Evolutionary conservation across 768 basidiomycete species (phyloP).

Genomic region (Chlorophyllum brunneum): DNA sequence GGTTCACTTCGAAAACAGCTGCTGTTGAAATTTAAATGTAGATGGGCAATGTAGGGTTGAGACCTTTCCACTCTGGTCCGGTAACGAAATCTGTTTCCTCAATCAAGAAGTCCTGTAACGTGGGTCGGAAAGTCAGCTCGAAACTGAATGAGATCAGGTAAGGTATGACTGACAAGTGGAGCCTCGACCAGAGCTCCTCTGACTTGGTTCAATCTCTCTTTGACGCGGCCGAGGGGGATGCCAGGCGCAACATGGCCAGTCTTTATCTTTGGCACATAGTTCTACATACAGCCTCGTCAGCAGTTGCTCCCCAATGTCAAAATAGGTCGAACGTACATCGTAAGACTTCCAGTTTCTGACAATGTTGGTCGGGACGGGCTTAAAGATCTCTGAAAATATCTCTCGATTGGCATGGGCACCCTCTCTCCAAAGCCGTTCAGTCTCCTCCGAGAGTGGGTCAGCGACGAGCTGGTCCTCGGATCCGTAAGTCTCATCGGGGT

Average conservation of each 20-base stretch:
- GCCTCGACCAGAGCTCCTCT: constrained; percentile 73
- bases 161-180: constrained; percentile 47
- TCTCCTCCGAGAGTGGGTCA: constrained; percentile 71
- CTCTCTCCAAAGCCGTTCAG: constrained; percentile 54
- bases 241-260: constrained; percentile 77
- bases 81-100: constrained; percentile 70
- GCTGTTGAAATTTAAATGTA: constrained; percentile 61
- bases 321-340: constrained; percentile 43
- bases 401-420: constrained; percentile 81
- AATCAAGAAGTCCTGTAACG: constrained; percentile 73
- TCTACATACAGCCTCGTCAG: constrained; percentile 42
- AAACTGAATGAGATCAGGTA: background rate
- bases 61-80: constrained; percentile 67
- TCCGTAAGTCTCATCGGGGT: constrained; percentile 58
- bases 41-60: constrained; percentile 77
- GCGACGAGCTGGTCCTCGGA: constrained; percentile 64
- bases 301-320: background rate
- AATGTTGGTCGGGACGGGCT: constrained; percentile 80
- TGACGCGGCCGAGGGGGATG: constrained; percentile 64
- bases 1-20: too few species aligned
- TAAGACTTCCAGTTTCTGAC: constrained; percentile 79
- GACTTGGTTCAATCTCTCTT: constrained; percentile 67
- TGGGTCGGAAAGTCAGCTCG: constrained; percentile 3
- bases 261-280: constrained; percentile 72
- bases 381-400: constrained; percentile 83